These are phyloP conservation scores for Ochromonas danica DNA, from an alignment of 108 stramenopile species.

Conservation along the genomic window DNA sequence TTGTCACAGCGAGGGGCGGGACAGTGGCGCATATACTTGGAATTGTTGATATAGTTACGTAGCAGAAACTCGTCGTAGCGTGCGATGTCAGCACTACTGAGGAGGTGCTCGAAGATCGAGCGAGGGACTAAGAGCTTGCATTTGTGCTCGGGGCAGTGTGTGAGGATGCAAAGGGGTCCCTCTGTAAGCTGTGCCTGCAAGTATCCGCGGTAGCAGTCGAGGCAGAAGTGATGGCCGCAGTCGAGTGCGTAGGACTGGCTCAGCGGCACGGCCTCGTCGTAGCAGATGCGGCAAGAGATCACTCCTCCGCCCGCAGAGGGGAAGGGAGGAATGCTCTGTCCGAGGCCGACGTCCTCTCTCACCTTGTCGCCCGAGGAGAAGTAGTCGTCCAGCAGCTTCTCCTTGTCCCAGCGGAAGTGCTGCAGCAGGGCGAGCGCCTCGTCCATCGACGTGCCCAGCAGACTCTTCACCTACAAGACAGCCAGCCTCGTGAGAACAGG, in stretches of 20 bases:
- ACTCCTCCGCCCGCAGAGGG: constrained; percentile 30
- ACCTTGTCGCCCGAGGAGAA: constrained; percentile 66
- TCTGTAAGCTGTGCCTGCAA: constrained; percentile 67
- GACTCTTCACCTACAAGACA: too few relatives aligned
- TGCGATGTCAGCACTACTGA: background rate
- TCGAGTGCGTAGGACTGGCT: constrained; percentile 73
- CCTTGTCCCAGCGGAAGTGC: constrained; percentile 83
- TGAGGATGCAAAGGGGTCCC: constrained; percentile 67
- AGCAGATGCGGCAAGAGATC: constrained; percentile 64
- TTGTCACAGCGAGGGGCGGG: constrained; percentile 89
- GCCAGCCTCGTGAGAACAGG: too few relatives aligned
- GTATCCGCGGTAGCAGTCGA: constrained; percentile 85
- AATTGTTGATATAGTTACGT: constrained; percentile 84
- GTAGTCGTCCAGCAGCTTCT: constrained; percentile 78
- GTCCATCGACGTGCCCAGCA: constrained; percentile 70
- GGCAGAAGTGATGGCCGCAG: constrained; percentile 91
- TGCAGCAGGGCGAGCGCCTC: constrained; percentile 82
- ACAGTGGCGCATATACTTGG: constrained; percentile 89
- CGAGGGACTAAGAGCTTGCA: constrained; percentile 68
- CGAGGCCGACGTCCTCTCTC: constrained; percentile 69
- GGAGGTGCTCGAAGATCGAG: background rate
- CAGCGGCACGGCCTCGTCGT: constrained; percentile 64
- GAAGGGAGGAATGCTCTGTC: constrained; percentile 36
- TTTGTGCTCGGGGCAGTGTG: constrained; percentile 81
- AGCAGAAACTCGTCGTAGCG: constrained; percentile 74